Base-by-base conservation (phyloP, 768 basidiomycete genomes). In the Suillus subluteus region DNA sequence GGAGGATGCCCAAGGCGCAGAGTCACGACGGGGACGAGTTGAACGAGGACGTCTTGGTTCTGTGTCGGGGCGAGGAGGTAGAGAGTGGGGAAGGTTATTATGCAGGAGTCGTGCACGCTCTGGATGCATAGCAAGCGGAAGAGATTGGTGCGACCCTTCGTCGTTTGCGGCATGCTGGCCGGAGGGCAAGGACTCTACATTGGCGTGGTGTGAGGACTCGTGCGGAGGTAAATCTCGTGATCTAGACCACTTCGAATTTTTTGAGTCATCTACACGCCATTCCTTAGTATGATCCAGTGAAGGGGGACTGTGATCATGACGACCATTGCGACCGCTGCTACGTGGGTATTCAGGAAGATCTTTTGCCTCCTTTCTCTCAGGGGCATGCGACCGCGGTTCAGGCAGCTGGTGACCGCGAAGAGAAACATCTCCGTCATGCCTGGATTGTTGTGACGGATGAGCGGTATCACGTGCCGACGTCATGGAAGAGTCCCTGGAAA, bases 91-190 rank as follows among this genome's bases (percentile, higher is more conserved):
- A 7, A 76, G 66, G 8, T 72, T 71, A 8, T 74, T 74, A 26
- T 79, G 78, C 8, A 78, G 64, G 67, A 77, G 67, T 6, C 74
- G 66, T 21, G 73, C 78, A 6, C 78, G 76, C 35, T 77, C 76
- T 4, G 75, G 78, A 56, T 79, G 76, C 66, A 77, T 76, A 6
- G 64, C 52, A 1, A 62, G 74, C 11, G 66, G 64, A 26, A 37
- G n/a, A 58, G 69, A 62, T 55, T 64, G 32, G 67, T 61, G 40
- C 26, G 30, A 32, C 26, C 18, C 59, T 21, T 61, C 59, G 11
- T 41, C 59, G 12, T 61, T 61, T 12, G 59, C 11, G 1, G 11
- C 18, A 30, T 43, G 41, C 12, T 32, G 40, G 4, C 26, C 59
- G 21, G 59, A 61, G 18, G 59, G 59, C 9, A 32, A 41, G 1